Base-by-base conservation (phyloP, 1,139 yeast genomes). In the Blastobotrys petasosporus region DNA sequence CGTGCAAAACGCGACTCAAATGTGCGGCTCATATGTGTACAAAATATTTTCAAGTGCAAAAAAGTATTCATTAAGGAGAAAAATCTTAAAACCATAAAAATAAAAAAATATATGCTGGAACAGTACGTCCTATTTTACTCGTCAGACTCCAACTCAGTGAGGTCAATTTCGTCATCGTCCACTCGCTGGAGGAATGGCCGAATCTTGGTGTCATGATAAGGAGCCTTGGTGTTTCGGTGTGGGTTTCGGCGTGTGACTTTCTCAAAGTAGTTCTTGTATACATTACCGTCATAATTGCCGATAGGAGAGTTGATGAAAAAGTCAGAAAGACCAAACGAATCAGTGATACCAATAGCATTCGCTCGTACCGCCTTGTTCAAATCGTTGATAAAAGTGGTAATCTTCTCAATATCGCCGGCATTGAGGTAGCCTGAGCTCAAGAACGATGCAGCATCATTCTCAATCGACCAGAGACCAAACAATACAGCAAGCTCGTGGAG, bases 261-360 rank as follows among this genome's bases (percentile, higher is more conserved):
- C 43, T 60, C 61, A 52, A 68, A 68, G 58, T 87, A 88, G 66
- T 85, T 79, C 64, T 81, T 82, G 70, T 88, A 90, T 48, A 86
- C 80, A 64, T 88, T 84, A 54, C 97, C 97, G 60, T 86, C 81
- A 66, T 76, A 84, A 58, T 74, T 75, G 52, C 97, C 97, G 53
- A 90, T 76, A 29, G 95, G 82, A 1, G 96, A 79, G 68, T 88
- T 86, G 63, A 90, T 76, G 68, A 84, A 76, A 70, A 78, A 85
- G 67, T 90, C 97, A 32, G 90, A 79, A 61, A 84, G 75, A 68
- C 83, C 82, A 76, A 90, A 90, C 6, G 95, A 77, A 67, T 90
- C 97, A 11, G 95, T 85, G 58, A 85, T 73, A 15, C 86, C 85
- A 62, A 87, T 79, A 48, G 82, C 84, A 59, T 84, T 82, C 37